Base-by-base conservation (phyloP, 108 stramenopile genomes). In the Nitzschia sp. region DNA sequence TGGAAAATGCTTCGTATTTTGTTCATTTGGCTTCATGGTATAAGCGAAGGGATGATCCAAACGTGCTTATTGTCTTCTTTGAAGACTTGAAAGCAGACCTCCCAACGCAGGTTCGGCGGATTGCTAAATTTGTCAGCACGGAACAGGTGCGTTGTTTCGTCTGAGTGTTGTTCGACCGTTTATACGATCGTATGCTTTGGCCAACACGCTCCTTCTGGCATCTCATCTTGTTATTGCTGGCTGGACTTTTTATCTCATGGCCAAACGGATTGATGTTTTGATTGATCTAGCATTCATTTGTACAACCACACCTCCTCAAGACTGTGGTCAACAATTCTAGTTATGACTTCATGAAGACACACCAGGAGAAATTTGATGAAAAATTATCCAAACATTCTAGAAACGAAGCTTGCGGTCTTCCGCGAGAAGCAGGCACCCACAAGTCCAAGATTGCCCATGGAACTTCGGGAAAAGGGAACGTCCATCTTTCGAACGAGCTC, bases 1-100 rank as follows among this genome's bases (percentile, higher is more conserved):
- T 81, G 76, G 53, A 82, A 39, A 77, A 77, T 41, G 80, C 80
- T 17, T 75, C 73, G 21, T 82, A 82, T 59, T 82, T 82, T 69
- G 52, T 69, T 17, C 80, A 82, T 56, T 52, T 82, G 53, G 48
- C 66, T 15, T 77, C 76, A 0, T 82, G 80, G 80, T 82, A 73
- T 60, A 41, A 63, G n/a, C 51, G 73, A 41, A 57, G 50, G 42
- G 59, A 77, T 12, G 80, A 82, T 46, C 52, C 63, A 42, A 57
- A 52, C 14, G 80, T 82, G 2, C 29, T 82, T 26, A 60, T 82
- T 52, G 21, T 82, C 21, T 82, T 73, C 57, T 82, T 66, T 50
- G 80, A 82, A 56, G 72, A 82, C 44, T 51, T 82, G 43, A 70
- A 64, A 50, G 77, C 74, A 19, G 73, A 77, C 25, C 62, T 80